Evolutionary conservation across 768 basidiomycete genomes (phyloP).

Genomic region (Podaxis mareebaensis): DNA sequence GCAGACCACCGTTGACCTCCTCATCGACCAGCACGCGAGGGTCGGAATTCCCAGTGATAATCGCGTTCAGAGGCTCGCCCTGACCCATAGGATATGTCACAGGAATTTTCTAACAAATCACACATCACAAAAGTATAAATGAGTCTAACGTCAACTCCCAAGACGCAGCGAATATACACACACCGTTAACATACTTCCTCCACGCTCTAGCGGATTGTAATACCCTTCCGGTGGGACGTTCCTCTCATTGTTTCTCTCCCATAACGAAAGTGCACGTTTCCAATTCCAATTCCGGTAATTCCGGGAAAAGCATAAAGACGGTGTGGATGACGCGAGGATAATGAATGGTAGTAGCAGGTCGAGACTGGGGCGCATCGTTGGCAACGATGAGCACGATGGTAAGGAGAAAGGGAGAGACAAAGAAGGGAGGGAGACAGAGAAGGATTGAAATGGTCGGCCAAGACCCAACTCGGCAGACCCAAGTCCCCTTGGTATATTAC

Average conservation of each 20-base stretch:
- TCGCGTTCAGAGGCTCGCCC: constrained; percentile 85
- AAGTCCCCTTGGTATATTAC: constrained; percentile 3
- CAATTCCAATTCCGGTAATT: constrained; percentile 19
- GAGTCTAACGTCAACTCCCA: background rate
- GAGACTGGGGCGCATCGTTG: constrained; percentile 19
- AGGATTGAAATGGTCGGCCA: background rate
- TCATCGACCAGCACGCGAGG: constrained; percentile 61
- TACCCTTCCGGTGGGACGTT: constrained; percentile 57
- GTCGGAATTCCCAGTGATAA: constrained; percentile 79
- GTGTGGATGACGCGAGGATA: constrained; percentile 22
- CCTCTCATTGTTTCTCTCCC: constrained; percentile 13
- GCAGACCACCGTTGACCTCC: constrained; percentile 65
- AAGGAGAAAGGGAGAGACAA: background rate
- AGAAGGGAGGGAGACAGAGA: background rate
- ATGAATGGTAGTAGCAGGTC: constrained; percentile 13
- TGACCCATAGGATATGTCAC: constrained; percentile 68
- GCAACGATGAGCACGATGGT: constrained; percentile 3
- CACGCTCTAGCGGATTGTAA: constrained; percentile 52
- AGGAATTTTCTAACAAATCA: constrained; percentile 42
- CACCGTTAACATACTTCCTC: constrained; percentile 76
- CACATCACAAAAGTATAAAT: background rate
- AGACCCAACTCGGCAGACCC: background rate
- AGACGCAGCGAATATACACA: constrained; percentile 23
- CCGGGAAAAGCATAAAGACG: constrained; percentile 19
- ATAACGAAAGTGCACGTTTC: constrained; percentile 16